Conservation (phyloP, 768 basidiomycete species). For the Filobasidium floriforme region DNA sequence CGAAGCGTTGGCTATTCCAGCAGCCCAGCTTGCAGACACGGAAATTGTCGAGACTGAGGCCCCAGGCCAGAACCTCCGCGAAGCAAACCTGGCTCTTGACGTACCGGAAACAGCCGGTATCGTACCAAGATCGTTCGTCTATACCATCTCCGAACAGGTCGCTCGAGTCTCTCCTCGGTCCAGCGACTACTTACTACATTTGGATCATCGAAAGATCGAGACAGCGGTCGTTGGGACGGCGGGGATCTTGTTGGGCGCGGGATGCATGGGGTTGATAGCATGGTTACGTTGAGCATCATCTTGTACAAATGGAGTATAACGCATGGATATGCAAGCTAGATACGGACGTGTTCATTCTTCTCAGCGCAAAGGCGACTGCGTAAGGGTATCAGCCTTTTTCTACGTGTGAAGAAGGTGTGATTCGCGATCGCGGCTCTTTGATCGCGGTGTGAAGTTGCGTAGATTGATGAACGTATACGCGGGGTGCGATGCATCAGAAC, state of each 20-base stretch:
- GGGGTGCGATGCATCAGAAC: too few relatives aligned
- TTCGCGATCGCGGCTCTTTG: too few relatives aligned
- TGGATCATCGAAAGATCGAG: slow-evolving; percentile 14
- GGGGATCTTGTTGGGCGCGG: slow-evolving; percentile 1
- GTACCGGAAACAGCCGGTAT: neutral
- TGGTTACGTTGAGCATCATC: neutral
- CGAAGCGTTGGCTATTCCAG: neutral
- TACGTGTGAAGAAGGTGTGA: too few relatives aligned
- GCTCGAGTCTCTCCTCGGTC: neutral
- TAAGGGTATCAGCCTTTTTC: too few relatives aligned
- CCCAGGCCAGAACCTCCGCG: neutral
- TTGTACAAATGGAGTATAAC: too few relatives aligned
- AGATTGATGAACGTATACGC: too few relatives aligned
- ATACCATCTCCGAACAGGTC: neutral
- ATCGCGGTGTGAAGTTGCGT: too few relatives aligned
- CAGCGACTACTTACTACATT: neutral
- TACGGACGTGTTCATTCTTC: too few relatives aligned
- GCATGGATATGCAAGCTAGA: too few relatives aligned
- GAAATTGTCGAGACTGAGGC: neutral
- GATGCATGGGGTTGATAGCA: neutral
- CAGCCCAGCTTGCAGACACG: neutral
- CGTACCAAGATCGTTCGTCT: neutral
- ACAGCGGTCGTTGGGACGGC: slow-evolving; percentile 13
- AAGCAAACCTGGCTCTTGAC: neutral
- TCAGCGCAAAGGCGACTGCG: too few relatives aligned